Evolutionary conservation across 495 filamentous ascomycete species (phyloP), one percentile per base, ranked within the genome.

Genomic region (Thozetella sp.): DNA sequence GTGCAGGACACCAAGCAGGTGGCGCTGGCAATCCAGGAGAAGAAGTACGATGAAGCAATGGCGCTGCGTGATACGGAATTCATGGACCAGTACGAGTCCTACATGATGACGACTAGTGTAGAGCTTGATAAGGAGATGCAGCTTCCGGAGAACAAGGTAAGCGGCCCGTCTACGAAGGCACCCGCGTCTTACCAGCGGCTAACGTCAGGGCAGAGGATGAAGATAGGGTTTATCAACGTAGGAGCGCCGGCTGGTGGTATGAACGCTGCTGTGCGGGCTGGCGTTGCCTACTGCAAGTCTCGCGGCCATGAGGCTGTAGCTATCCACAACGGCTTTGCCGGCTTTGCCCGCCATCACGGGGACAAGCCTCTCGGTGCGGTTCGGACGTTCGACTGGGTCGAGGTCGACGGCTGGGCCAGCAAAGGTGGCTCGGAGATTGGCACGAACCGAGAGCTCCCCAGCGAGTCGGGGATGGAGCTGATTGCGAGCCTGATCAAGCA

Each of bases 161-260:
- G 83, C 68, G 25, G 3, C 2, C 3, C 25, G 25, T n/a, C 12
- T 25, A 23, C 25, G 52, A 3, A 53, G 9, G 2, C 20, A 24
- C 50, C 22, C 50, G 9, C 3, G 11, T 15, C 2, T 22, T 22
- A 20, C 22, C 9, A 20, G 13, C 20, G 54, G 19, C 63, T 79
- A 58, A 77, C 53, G 3, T 15, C 10, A 25, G 25, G 54, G 11
- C 55, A 96, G 91, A 88, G 88, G 65, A 93, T 97, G 92, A 87
- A 86, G 37, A 92, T 99, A 65, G 95, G 90, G 6, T 94, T 98
- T 62, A 90, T 99, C 69, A 96, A 99, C 67, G 93, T 99, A 57
- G 96, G 96, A 63, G 96, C 96, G 25, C 96, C 96, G 4, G 96
- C 96, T n/a, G 96, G 95, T 67, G 96, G 96, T 70, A 97, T 99